Evolutionary conservation across 768 basidiomycete species (phyloP).

Genomic region (Tulasnella sp.): DNA sequence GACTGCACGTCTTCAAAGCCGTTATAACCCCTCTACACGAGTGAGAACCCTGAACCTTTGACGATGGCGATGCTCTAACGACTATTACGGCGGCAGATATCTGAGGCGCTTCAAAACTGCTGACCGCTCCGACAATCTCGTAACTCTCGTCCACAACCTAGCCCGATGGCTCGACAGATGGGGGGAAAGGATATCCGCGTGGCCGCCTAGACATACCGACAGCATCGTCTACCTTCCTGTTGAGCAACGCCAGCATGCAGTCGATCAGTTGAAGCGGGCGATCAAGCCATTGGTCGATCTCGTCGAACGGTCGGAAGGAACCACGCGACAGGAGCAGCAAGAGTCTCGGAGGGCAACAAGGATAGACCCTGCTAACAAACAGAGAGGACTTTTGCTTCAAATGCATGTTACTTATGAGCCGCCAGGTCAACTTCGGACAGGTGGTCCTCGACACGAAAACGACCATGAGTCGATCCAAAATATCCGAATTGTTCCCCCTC

Average conservation of each 20-base stretch:
- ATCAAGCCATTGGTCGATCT: slow-evolving; percentile 39
- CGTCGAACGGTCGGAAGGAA: slow-evolving; percentile 52
- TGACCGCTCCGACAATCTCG: slow-evolving; percentile 50
- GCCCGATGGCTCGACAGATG: slow-evolving; percentile 57
- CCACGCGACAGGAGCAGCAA: slow-evolving; percentile 22
- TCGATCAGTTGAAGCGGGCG: slow-evolving; percentile 45
- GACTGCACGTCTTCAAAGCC: slow-evolving; percentile 52
- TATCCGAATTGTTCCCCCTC: slow-evolving; percentile 70
- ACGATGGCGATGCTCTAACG: background rate
- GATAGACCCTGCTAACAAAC: slow-evolving; percentile 37
- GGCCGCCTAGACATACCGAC: slow-evolving; percentile 49
- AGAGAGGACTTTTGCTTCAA: slow-evolving; percentile 49
- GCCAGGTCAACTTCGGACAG: slow-evolving; percentile 55
- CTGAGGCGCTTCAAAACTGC: slow-evolving; percentile 63
- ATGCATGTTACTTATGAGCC: slow-evolving; percentile 54
- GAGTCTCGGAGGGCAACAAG: background rate
- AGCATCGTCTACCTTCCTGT: slow-evolving; percentile 44
- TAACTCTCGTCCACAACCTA: slow-evolving; percentile 50
- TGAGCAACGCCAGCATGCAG: slow-evolving; percentile 47
- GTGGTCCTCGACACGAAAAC: slow-evolving; percentile 70
- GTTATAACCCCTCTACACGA: slow-evolving; percentile 56
- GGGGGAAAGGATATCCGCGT: slow-evolving; percentile 43
- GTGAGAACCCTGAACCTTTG: slow-evolving; percentile 44
- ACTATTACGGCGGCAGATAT: slow-evolving; percentile 46
- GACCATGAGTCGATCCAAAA: slow-evolving; percentile 59